Evolutionary conservation across 1,139 yeast species (phyloP), one percentile per base, ranked within the genome.

Genomic region (Zygoascus sp.): DNA sequence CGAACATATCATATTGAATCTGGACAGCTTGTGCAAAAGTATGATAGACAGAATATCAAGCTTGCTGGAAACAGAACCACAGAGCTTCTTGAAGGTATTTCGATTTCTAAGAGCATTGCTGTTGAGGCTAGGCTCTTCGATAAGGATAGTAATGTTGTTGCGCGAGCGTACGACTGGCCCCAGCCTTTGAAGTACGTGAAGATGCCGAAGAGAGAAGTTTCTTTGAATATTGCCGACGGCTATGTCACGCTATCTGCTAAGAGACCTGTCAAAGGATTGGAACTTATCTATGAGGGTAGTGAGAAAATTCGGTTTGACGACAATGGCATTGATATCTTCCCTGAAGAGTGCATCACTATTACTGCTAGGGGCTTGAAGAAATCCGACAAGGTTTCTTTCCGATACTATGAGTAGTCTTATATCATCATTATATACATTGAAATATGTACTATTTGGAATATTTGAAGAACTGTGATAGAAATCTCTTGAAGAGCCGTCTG

Each of bases 151-250:
- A 8, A 42, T 52, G 52, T 63, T 3, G 45, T 72, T 16, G 65
- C 72, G 8, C 57, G 68, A 44, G 67, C 71, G 6, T 63, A 67
- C 9, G 77, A 74, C 53, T 76, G 80, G 80, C 80, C 80, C 2
- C 79, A 76, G 54, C 80, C 80, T 11, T 61, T 76, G 50, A 76
- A 76, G 53, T 66, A 71, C 51, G 58, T 72, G 25, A 58, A 61
- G 34, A 65, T 72, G 53, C 62, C 64, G 5, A 43, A 47, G 17
- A 48, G 58, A 10, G 45, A 50, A 17, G 58, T 59, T 17, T 10
- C 11, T 11, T 2, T 17, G 16, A 22, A 28, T 25, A 55, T 49
- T 13, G 40, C 38, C 2, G 53, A 53, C 10, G 58, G 21, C 32
- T 56, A 44, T 19, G 53, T 60, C 17, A 40, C 50, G 3, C 36